Conservation (phyloP, 163 green algal species). For the Scenedesmus sp. region DNA sequence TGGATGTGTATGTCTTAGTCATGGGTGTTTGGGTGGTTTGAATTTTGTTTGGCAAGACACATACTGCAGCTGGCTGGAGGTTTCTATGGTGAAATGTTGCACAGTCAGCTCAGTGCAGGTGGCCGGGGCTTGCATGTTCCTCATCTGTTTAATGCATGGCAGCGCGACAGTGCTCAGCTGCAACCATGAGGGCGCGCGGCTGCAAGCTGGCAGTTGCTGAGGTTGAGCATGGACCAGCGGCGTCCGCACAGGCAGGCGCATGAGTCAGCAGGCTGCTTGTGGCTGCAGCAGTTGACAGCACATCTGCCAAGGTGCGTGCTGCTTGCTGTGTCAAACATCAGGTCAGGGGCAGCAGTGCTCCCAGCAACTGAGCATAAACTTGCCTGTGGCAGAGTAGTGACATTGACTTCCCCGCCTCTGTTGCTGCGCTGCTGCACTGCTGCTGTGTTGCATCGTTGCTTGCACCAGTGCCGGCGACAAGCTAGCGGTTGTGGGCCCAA, state of each 20-base stretch:
- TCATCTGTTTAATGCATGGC: neutral
- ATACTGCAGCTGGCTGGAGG: neutral
- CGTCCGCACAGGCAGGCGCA: neutral
- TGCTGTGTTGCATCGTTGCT: neutral
- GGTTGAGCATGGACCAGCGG: neutral
- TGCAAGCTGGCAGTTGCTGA: neutral
- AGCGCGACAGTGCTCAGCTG: neutral
- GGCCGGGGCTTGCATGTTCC: no score
- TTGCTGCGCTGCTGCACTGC: neutral
- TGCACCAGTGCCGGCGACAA: conserved; percentile 72
- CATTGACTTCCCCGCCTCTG: neutral
- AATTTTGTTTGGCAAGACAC: no score
- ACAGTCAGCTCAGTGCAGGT: neutral
- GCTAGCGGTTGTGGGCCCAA: conserved; percentile 81
- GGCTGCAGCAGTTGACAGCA: no score
- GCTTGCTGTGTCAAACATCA: neutral
- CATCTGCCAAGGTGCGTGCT: neutral
- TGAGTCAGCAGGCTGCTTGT: neutral
- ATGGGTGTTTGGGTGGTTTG: no score
- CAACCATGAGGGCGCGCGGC: neutral
- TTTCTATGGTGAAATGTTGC: neutral
- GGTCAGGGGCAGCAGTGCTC: neutral
- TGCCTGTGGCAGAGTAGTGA: no score
- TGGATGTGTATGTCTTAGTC: no score
- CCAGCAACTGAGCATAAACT: neutral